Evolutionary conservation across 2,329 filamentous ascomycete genomes (phyloP), one percentile per base, ranked within the genome.

Genomic region (Colletotrichum spaethianum): DNA sequence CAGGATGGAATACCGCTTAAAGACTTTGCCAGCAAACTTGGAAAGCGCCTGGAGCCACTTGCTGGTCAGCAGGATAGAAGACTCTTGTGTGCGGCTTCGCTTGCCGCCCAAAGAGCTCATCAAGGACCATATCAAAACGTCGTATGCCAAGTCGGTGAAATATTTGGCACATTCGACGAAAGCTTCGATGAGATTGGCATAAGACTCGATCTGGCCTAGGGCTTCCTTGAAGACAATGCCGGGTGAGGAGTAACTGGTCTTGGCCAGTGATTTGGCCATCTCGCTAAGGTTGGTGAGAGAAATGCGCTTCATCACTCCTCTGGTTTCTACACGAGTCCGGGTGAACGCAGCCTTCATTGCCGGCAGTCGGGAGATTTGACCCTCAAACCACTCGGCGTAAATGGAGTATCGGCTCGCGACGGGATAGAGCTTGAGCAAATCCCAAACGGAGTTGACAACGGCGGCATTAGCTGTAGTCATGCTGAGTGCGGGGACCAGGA

Each of bases 81-180:
- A 87, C 33, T 87, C 88, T 76, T 91, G 90, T 6, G 88, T 92
- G 44, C 91, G 86, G 77, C 90, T 92, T 77, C 91, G 86, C 64
- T 91, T 90, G 62, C 89, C 89, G 42, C 84, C 86, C 16, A 93
- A 83, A 1, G 91, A 91, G 78, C 91, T 97, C 82, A 99, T 90
- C 55, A 99, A 86, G 26, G 94, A 94, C 95, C 96, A 99, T 4
- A 94, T 93, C 55, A 99, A 86, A 40, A 98, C 94, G 81, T 99
- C 96, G 79, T 98, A 98, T 0, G 94, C 96, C 46, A 99, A 85
- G 66, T 94, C 92, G 1, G 96, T 98, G 76, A 98, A 98, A 80
- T 98, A 98, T 77, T 94, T 93, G 48, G 94, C 95, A 78, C 95
- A 98, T 79, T 98, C 95, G 18, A 98, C 95, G 73, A 99, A 94